A percentile compares a stretch with the other conserved stretches of the same genome.
phyloP scores from a whole-genome alignment of 1,284 basidiomycete species.

The Puccinia polysora region DNA sequence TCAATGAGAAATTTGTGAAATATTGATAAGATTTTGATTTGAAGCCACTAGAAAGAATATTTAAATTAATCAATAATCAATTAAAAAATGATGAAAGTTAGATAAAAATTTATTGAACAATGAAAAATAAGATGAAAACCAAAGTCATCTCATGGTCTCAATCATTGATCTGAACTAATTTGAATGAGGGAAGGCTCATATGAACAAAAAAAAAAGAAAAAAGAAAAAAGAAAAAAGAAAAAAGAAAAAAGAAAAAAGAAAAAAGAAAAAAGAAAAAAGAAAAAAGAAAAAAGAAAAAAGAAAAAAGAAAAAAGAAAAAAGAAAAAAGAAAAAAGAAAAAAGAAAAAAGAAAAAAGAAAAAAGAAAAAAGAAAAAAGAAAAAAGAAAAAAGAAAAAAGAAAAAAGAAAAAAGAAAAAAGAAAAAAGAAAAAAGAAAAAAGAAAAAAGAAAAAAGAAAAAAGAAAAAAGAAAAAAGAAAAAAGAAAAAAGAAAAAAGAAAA shows the following conservation, averaged over 20 bases:
- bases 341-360: not conserved
- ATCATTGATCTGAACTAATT: too few relatives aligned
- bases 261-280: not conserved
- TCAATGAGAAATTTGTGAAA: too few relatives aligned
- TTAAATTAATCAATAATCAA: too few relatives aligned
- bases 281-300: not conserved
- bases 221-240: not conserved
- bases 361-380: not conserved
- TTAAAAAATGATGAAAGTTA: too few relatives aligned
- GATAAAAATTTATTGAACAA: too few relatives aligned
- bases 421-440: not conserved
- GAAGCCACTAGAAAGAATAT: too few relatives aligned
- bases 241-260: not conserved
- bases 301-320: not conserved
- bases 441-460: not conserved
- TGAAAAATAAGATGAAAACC: too few relatives aligned
- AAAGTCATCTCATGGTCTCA: too few relatives aligned
- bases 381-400: not conserved
- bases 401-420: not conserved
- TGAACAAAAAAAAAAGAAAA: too few relatives aligned
- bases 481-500: not conserved
- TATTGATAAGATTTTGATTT: too few relatives aligned
- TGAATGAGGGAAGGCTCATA: not conserved
- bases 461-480: not conserved
- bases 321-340: not conserved